phyloP scores from a whole-genome alignment of 768 basidiomycete species.

The Termitomyces sp. region DNA sequence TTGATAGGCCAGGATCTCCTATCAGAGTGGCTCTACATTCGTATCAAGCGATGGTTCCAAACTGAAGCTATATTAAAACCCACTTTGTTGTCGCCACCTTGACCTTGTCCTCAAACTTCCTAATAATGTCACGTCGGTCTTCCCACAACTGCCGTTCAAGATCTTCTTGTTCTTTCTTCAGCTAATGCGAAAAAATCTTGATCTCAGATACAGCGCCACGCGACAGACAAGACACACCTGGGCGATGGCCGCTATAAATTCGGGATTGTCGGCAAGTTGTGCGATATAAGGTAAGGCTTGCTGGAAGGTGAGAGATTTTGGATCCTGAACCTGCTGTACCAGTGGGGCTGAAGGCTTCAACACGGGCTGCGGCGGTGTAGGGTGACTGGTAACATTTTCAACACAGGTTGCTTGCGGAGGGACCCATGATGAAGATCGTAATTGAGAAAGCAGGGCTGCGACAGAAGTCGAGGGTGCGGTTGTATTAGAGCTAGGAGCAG shows the following conservation, averaged over 20 bases:
- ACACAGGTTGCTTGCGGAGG: not conserved
- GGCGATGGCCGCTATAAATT: constrained; percentile 45
- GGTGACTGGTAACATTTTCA: not conserved
- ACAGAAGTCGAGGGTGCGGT: constrained; percentile 36
- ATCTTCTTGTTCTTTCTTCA: constrained; percentile 68
- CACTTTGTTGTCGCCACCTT: constrained; percentile 67
- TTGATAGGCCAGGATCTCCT: constrained; percentile 53
- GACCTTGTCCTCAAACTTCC: constrained; percentile 69
- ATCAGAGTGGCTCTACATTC: constrained; percentile 60
- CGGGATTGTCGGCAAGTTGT: constrained; percentile 50
- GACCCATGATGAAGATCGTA: constrained; percentile 33
- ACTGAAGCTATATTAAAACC: constrained; percentile 18
- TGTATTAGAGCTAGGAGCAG: not conserved
- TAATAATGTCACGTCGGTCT: constrained; percentile 59
- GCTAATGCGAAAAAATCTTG: constrained; percentile 33
- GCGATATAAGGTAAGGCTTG: constrained; percentile 69
- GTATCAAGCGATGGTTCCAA: not conserved
- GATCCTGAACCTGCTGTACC: constrained; percentile 30
- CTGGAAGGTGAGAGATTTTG: constrained; percentile 57
- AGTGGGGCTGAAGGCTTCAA: not conserved
- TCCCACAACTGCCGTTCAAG: constrained; percentile 69
- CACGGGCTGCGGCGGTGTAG: constrained; percentile 6
- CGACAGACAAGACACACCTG: constrained; percentile 40
- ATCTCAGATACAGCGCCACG: not conserved
- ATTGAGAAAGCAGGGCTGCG: constrained; percentile 60